Base-by-base conservation (phyloP, 805 yeast species). In the Lachancea meyersii region DNA sequence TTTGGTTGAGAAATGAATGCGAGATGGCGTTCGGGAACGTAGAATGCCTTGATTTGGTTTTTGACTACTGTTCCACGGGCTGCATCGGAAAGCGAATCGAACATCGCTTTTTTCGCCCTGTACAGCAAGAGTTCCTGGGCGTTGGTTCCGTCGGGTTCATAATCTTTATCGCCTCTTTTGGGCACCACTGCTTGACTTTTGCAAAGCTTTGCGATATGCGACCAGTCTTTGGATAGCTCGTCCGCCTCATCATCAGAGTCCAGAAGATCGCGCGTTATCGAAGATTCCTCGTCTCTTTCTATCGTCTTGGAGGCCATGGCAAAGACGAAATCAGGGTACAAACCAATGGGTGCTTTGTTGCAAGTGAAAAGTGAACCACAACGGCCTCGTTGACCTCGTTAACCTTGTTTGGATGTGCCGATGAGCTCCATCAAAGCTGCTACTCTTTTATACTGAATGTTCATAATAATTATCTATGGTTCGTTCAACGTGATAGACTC, bases 91-190 rank as follows among this genome's bases (percentile, higher is more conserved):
- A 88, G 64, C 0, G 94, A 89, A 3, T 68, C 65, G 55, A 76
- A 86, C 95, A 89, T 88, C 22, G 82, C 79, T 23, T 73, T 63
- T 41, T 85, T 67, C 9, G 91, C 77, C 20, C 68, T 68, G 9
- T 66, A 63, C 4, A 89, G 67, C 14, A 67, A 60, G 3, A 57
- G 46, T 4, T 53, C 58, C 57, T 85, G 93, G 5, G 67, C 56
- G 5, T 54, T 51, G 0, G 88, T 80, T 0, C 86, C 87, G 57
- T 82, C 91, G 0, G 94, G 95, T 46, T 80, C 95, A 50, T 79
- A 84, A 50, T 86, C 95, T 58, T 89, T 89, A 44, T 79, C 88
- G 2, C 96, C 95, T 47, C 91, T 67, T 50, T 79, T 82, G 2
- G 89, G 89, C 1, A 80, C 44, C 26, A 46, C 28, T 1, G 53